Percentiles rank a stretch among this genome's conserved stretches.
phyloP scores from a whole-genome alignment of 106 monocot genomes.

The Iris macrosiphon region DNA sequence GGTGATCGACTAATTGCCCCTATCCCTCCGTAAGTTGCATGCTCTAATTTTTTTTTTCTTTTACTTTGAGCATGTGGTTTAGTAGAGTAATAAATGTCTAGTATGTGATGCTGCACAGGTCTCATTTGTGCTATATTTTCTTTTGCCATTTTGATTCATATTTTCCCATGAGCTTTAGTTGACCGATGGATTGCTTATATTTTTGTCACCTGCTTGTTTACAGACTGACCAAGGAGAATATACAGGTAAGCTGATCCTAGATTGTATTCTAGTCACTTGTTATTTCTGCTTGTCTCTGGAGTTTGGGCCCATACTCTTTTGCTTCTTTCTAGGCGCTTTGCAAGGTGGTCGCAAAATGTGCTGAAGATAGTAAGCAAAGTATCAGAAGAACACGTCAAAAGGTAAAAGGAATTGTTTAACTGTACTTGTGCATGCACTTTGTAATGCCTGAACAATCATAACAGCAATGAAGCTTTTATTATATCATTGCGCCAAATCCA shows the following conservation, averaged over 20 bases:
- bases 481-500: not conserved
- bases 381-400: conserved; percentile 96
- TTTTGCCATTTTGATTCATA: not conserved
- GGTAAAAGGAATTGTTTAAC: conserved; percentile 38
- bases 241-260: conserved; percentile 47
- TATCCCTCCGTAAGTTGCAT: conserved; percentile 68
- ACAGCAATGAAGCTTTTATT: not conserved
- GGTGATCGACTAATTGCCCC: conserved; percentile 70
- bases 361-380: conserved; percentile 93
- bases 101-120: not conserved
- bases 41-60: too few relatives aligned
- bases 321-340: conserved; percentile 56
- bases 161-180: not conserved
- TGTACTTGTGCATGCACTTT: too few relatives aligned
- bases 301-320: not conserved
- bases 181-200: conserved; percentile 3
- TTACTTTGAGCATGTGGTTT: too few relatives aligned
- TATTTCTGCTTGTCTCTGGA: not conserved
- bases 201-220: not conserved
- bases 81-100: not conserved
- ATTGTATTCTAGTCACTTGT: not conserved
- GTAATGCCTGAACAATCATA: too few relatives aligned
- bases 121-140: not conserved
- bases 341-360: conserved; percentile 77
- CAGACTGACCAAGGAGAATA: conserved; percentile 88